phyloP scores from a whole-genome alignment of 176 grass and related monocot species.

The Eragrostis curvula region DNA sequence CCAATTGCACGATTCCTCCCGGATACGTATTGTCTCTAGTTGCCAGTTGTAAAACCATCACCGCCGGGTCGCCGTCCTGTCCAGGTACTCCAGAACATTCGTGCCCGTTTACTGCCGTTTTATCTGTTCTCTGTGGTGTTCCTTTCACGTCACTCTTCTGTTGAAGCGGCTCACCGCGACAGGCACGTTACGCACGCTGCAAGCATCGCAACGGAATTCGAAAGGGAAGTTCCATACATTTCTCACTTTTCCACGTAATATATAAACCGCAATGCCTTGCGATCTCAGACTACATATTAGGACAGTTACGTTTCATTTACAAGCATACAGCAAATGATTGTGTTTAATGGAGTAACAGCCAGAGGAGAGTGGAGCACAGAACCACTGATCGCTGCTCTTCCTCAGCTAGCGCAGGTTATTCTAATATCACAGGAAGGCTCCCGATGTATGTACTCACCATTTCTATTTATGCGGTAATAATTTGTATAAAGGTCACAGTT shows the following conservation, averaged over 20 bases:
- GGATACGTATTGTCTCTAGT: too few relatives aligned
- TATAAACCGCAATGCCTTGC: too few relatives aligned
- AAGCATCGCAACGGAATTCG: not conserved
- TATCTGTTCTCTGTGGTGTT: not conserved
- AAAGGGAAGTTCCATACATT: not conserved
- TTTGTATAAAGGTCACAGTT: slow-evolving; percentile 15
- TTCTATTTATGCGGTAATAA: slow-evolving; percentile 40
- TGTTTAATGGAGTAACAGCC: not conserved
- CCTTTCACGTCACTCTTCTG: not conserved
- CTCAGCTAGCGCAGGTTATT: not conserved
- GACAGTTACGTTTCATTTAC: not conserved
- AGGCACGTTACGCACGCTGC: not conserved
- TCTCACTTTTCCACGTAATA: not conserved
- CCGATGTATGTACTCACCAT: slow-evolving; percentile 19
- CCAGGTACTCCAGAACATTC: not conserved
- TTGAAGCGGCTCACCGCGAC: not conserved
- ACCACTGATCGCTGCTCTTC: not conserved
- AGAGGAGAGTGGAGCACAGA: not conserved
- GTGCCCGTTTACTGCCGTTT: not conserved
- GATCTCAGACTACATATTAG: not conserved
- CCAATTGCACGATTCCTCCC: too few relatives aligned
- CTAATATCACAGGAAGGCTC: not conserved
- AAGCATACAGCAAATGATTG: not conserved
- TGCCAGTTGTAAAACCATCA: too few relatives aligned
- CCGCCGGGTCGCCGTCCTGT: not conserved